These are phyloP conservation scores for Colletotrichum sp. DNA, from an alignment of 2,329 filamentous ascomycete genomes.

Conservation along the genomic window DNA sequence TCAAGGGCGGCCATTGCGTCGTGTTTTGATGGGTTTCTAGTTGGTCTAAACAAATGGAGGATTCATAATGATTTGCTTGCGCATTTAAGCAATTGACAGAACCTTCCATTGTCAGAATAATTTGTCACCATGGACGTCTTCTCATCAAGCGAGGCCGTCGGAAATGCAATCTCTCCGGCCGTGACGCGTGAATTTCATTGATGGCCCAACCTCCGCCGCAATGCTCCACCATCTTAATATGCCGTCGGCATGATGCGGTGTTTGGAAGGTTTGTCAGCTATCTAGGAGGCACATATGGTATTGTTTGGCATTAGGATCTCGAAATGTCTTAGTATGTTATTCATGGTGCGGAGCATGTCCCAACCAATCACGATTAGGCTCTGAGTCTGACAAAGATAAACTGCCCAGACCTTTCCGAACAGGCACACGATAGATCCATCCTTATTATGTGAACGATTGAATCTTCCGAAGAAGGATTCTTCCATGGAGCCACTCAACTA, in stretches of 20 bases:
- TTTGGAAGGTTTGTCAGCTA: not conserved
- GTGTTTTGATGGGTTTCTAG: not conserved
- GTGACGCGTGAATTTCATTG: not conserved
- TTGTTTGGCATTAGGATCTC: not conserved
- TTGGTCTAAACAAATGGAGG: too few relatives aligned
- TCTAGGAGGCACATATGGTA: too few relatives aligned
- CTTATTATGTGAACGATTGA: not conserved
- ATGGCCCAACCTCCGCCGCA: not conserved
- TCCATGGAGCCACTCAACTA: not conserved
- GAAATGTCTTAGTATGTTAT: not conserved
- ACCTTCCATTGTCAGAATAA: not conserved
- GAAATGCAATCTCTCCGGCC: not conserved
- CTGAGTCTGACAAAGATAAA: not conserved
- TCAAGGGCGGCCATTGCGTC: not conserved
- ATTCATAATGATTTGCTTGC: not conserved
- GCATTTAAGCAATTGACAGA: not conserved
- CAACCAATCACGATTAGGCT: not conserved
- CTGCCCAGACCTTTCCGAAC: not conserved
- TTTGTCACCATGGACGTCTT: not conserved
- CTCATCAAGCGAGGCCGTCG: not conserved
- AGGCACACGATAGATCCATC: accelerated
- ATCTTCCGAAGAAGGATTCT: not conserved
- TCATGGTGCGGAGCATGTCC: not conserved
- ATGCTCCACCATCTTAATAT: not conserved
- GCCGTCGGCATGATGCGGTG: not conserved